These are phyloP conservation scores for Arctium lappa DNA, from an alignment of 129 eudicot genomes.

Conservation along the genomic window DNA sequence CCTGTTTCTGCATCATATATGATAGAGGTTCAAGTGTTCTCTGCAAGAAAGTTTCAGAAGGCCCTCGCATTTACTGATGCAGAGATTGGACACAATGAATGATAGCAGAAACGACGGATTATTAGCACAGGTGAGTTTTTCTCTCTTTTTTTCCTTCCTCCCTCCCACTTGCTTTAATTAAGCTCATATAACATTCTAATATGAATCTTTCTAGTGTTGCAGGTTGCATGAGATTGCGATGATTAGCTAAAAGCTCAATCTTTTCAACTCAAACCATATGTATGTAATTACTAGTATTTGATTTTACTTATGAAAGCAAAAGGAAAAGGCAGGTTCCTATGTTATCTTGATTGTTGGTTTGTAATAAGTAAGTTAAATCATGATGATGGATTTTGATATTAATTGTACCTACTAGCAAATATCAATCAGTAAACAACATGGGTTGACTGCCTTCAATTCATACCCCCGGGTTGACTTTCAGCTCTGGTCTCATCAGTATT, in stretches of 20 bases:
- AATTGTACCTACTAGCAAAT: too few species aligned
- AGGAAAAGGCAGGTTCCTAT: too few species aligned
- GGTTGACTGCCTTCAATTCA: too few species aligned
- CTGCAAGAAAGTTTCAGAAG: constrained; percentile 53
- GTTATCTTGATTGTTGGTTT: too few species aligned
- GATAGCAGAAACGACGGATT: constrained; percentile 14
- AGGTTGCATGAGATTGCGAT: constrained; percentile 5
- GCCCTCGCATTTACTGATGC: constrained; percentile 74
- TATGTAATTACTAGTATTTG: background rate
- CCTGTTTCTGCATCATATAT: constrained; percentile 71
- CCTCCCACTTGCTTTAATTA: too few species aligned
- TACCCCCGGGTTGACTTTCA: too few species aligned
- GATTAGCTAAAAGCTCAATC: background rate
- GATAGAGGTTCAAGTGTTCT: constrained; percentile 71
- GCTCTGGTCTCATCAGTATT: too few species aligned
- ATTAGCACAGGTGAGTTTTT: too few species aligned
- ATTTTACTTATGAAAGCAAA: background rate
- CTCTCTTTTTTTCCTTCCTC: too few species aligned
- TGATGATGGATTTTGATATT: too few species aligned
- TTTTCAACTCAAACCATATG: background rate
- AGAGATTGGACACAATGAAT: constrained; percentile 37
- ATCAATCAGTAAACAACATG: too few species aligned
- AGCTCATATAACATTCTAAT: background rate
- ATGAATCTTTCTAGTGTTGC: background rate
- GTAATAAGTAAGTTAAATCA: too few species aligned